Percentiles rank a stretch among this genome's conserved stretches.
Evolutionary conservation across 1,284 basidiomycete genomes (phyloP).

Genomic region (Papiliotrema nemorosa): DNA sequence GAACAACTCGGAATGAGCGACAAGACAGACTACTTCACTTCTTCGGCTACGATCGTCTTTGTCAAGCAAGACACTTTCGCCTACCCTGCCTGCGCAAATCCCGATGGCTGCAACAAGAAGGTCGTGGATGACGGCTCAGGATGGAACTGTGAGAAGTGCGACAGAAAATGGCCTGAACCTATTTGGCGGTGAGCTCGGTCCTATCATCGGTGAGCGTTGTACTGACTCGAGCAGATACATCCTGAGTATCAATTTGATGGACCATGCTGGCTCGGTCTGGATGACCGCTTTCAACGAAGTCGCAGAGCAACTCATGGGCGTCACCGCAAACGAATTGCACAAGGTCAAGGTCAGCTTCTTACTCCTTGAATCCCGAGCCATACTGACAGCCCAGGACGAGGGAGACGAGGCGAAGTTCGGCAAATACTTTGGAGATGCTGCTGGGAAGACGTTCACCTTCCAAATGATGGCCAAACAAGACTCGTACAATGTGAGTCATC

Average conservation of each 20-base stretch:
- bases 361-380: neutral
- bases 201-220: neutral
- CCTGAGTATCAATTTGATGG: constrained; percentile 80
- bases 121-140: constrained; percentile 64
- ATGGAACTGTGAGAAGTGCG: constrained; percentile 96
- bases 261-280: constrained; percentile 87
- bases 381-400: constrained; percentile 53
- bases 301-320: constrained; percentile 71
- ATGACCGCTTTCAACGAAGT: constrained; percentile 94
- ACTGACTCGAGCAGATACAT: constrained; percentile 65
- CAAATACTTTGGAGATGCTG: constrained; percentile 62
- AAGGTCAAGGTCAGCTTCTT: constrained; percentile 60
- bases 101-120: constrained; percentile 84
- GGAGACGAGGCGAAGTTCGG: constrained; percentile 64
- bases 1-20: constrained; percentile 72
- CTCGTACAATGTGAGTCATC: constrained; percentile 68
- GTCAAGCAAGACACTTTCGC: constrained; percentile 81
- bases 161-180: constrained; percentile 67
- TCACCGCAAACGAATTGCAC: constrained; percentile 75
- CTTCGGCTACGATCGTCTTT: constrained; percentile 81
- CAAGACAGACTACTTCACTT: constrained; percentile 76
- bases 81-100: constrained; percentile 83
- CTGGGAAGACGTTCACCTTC: constrained; percentile 74
- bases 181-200: constrained; percentile 67
- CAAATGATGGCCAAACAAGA: constrained; percentile 84